A percentile compares a stretch with the other conserved stretches of the same genome.
These are phyloP conservation scores for Stagonosporopsis chrysanthemi DNA, from an alignment of 2,329 filamentous ascomycete genomes.

Conservation along the genomic window DNA sequence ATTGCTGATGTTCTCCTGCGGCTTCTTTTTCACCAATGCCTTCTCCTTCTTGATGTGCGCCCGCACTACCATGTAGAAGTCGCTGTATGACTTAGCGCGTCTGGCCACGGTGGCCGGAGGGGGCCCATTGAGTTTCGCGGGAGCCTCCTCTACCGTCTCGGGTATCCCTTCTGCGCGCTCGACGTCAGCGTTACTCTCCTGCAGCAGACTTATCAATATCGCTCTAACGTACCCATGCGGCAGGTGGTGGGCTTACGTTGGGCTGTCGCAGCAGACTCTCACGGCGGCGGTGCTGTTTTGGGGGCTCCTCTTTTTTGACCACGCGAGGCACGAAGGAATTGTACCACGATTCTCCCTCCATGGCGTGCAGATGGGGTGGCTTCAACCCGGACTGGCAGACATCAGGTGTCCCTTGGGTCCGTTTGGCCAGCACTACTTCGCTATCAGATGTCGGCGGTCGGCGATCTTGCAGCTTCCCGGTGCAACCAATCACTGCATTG, in stretches of 20 bases:
- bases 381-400: slow-evolving; percentile 14
- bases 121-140: slow-evolving; percentile 63
- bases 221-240: slow-evolving; percentile 38
- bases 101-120: slow-evolving; percentile 70
- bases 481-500: slow-evolving; percentile 3
- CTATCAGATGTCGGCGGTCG: slow-evolving; percentile 17
- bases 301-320: slow-evolving; percentile 56
- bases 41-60: slow-evolving; percentile 64
- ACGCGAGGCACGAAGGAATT: slow-evolving; percentile 72
- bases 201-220: slow-evolving; percentile 52
- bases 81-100: slow-evolving; percentile 78
- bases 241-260: slow-evolving; percentile 53
- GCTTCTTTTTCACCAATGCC: slow-evolving; percentile 47
- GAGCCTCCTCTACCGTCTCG: slow-evolving; percentile 64
- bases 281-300: slow-evolving; percentile 66
- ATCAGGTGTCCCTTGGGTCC: slow-evolving; percentile 13
- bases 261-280: slow-evolving; percentile 70
- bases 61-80: slow-evolving; percentile 72
- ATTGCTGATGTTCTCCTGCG: slow-evolving; percentile 59
- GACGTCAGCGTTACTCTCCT: slow-evolving; percentile 64
- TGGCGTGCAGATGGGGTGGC: slow-evolving; percentile 46
- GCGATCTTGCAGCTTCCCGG: background rate
- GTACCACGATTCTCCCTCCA: slow-evolving; percentile 83
- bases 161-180: slow-evolving; percentile 64
- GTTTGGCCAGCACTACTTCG: slow-evolving; percentile 3